phyloP scores from a whole-genome alignment of 202 grass and related monocot species.

The Zoysia matrella region DNA sequence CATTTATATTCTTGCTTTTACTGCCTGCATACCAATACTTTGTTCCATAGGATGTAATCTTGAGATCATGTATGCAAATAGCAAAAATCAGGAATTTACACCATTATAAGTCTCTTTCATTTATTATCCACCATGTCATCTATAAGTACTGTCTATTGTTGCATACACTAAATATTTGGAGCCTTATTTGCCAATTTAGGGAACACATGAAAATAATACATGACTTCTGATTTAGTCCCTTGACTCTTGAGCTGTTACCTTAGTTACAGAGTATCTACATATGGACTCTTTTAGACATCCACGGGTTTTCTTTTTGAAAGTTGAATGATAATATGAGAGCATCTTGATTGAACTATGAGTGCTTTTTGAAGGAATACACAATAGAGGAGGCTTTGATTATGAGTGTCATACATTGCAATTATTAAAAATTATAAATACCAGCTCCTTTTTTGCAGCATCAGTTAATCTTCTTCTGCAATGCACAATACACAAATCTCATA shows the following conservation, averaged over 20 bases:
- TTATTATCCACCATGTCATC: conserved; percentile 18
- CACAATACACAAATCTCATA: conserved; percentile 29
- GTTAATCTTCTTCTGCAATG: conserved; percentile 20
- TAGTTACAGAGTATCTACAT: not conserved
- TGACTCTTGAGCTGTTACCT: too few relatives aligned
- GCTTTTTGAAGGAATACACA: too few relatives aligned
- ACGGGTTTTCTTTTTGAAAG: conserved; percentile 11
- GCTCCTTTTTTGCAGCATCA: not conserved
- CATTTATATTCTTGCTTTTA: conserved; percentile 22
- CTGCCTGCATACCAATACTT: conserved; percentile 24
- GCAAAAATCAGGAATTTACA: conserved; percentile 26
- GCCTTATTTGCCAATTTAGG: not conserved
- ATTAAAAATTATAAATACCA: conserved; percentile 5
- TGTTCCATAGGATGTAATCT: conserved; percentile 10
- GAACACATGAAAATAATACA: conserved; percentile 15
- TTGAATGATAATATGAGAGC: not conserved
- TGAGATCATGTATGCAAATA: conserved; percentile 37
- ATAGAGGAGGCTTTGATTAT: too few relatives aligned
- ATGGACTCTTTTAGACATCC: not conserved
- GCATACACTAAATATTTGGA: conserved; percentile 24
- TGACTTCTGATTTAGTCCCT: conserved; percentile 3
- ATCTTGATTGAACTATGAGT: too few relatives aligned
- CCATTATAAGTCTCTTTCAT: not conserved
- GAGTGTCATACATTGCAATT: too few relatives aligned
- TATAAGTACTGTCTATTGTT: conserved; percentile 2